Evolutionary conservation across 345 rosid genomes (phyloP), one percentile per base, ranked within the genome.

Genomic region (Anacardium occidentale): DNA sequence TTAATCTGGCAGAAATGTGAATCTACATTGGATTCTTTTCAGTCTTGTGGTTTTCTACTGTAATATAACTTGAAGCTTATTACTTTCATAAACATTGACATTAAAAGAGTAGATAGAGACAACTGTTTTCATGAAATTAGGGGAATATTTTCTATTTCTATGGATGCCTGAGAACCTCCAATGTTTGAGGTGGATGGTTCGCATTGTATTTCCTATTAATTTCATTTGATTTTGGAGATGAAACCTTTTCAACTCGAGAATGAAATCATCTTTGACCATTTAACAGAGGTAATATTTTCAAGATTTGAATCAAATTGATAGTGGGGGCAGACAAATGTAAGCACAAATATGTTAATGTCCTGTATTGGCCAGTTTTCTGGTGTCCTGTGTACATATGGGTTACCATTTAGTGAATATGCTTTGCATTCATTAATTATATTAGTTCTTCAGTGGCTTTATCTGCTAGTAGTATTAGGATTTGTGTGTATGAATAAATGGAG

Each of bases 1-100:
- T 61, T 68, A 72, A 72, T 52, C 63, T 37, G n/a, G 42, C 34
- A 48, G 40, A 62, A 61, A 8, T 25, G 2, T 10, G 40, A 70
- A 59, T 45, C 24, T 6, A 3, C 18, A 45, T 37, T 47, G 20
- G 55, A 45, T 24, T 60, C 42, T 47, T 59, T n/a, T 45, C 40
- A 37, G 32, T 25, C 25, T 45, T 58, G 14, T 26, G 67, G 58
- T 4, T 25, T 50, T 50, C 14, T 0, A 50, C 29, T 18, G 18
- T 54, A 21, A 22, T 25, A 15, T 4, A 15, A 62, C 25, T 34
- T 62, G 15, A 22, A 48, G 56, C 29, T 29, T 2, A 57, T 40
- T 24, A 42, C n/a, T 11, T 3, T 59, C 56, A n/a, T 48, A 4
- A n/a, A 58, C 62, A 10, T 29, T 61, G 50, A 20, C 32, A 32